Base-by-base conservation (phyloP, 2,329 filamentous ascomycete genomes). In the Colletotrichum musae region DNA sequence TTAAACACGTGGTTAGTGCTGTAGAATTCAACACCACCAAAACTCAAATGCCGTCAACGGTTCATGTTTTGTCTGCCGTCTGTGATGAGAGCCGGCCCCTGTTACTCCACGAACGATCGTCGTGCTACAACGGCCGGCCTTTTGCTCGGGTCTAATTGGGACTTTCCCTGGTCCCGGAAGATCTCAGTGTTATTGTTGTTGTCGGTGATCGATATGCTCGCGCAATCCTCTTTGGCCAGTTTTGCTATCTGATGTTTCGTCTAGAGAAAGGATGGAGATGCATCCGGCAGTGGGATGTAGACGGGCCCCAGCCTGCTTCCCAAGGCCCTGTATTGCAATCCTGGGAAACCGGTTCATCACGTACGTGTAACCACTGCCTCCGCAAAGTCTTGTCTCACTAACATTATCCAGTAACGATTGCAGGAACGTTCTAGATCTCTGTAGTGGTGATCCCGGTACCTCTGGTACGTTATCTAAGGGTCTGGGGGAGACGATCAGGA, bases 401-500 rank as follows among this genome's bases (percentile, higher is more conserved):
- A 41, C 2, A 24, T 12, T 58, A 45, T 39, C 18, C 15, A 32
- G 48, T 36, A 36, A 3, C 32, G 15, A 16, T 45, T 43, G 32
- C 28, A 3, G 21, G 18, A 18, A n/a, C 21, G 26, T 28, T 58
- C 58, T 43, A 59, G 58, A 26, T 21, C 58, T 52, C 41, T n/a
- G n/a, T 28, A 51, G 5, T 9, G 58, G 2, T 60, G 32, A 10
- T n/a, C 21, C 32, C n/a, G 6, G 47, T 21, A 18, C 13, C 32
- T 6, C 10, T 52, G 47, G 16, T 41, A 52, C 32, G 47, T 28
- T 43, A 52, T 60, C 21, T 28, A 18, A 41, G 15, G 48, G 21
- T 26, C 32, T 13, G 58, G 58, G 47, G 58, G 47, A 52, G 43
- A 60, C 52, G 47, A 60, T 12, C 58, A 52, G 58, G 58, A 60